These are phyloP conservation scores for Drechslerella coelobrocha DNA, from an alignment of 2,329 filamentous ascomycete species.

Conservation along the genomic window DNA sequence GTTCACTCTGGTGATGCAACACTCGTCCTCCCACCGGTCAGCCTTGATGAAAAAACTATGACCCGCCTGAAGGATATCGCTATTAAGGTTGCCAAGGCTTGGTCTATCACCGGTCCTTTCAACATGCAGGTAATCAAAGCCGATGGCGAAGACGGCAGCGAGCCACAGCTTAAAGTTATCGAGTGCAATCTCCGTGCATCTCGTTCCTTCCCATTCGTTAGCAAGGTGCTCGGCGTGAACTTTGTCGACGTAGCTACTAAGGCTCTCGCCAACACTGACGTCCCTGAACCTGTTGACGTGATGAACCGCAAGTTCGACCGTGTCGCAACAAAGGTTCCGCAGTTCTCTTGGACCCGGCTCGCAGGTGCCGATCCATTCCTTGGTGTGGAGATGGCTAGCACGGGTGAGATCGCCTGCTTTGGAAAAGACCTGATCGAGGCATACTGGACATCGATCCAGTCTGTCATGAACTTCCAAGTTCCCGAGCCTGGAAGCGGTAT, in stretches of 20 bases:
- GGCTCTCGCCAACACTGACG: slow-evolving; percentile 82
- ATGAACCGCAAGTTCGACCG: slow-evolving; percentile 92
- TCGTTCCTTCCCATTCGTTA: slow-evolving; percentile 96
- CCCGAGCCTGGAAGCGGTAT: slow-evolving; percentile 94
- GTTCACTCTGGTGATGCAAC: slow-evolving; percentile 98
- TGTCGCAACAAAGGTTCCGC: slow-evolving; percentile 94
- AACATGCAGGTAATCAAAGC: slow-evolving; percentile 99
- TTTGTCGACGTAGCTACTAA: slow-evolving; percentile 96
- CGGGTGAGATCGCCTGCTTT: slow-evolving; percentile 98
- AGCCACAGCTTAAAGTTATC: slow-evolving; percentile 87
- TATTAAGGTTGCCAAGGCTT: slow-evolving; percentile 92
- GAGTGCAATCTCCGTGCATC: slow-evolving; percentile 98
- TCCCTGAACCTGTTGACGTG: slow-evolving; percentile 83
- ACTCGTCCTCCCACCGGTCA: slow-evolving; percentile 84
- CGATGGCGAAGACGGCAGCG: slow-evolving; percentile 74
- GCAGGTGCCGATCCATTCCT: slow-evolving; percentile 97
- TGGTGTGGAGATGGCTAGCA: slow-evolving; percentile 95
- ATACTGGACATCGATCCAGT: slow-evolving; percentile 96
- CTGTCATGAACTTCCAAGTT: slow-evolving; percentile 98
- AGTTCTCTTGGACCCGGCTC: slow-evolving; percentile 98
- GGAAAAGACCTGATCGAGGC: slow-evolving; percentile 94
- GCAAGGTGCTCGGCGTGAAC: slow-evolving; percentile 94
- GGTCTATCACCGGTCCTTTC: slow-evolving; percentile 97
- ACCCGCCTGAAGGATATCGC: slow-evolving; percentile 93
- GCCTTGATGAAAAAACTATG: slow-evolving; percentile 78